These are phyloP conservation scores for Stemphylium beticola DNA, from an alignment of 2,329 filamentous ascomycete species.

Conservation along the genomic window DNA sequence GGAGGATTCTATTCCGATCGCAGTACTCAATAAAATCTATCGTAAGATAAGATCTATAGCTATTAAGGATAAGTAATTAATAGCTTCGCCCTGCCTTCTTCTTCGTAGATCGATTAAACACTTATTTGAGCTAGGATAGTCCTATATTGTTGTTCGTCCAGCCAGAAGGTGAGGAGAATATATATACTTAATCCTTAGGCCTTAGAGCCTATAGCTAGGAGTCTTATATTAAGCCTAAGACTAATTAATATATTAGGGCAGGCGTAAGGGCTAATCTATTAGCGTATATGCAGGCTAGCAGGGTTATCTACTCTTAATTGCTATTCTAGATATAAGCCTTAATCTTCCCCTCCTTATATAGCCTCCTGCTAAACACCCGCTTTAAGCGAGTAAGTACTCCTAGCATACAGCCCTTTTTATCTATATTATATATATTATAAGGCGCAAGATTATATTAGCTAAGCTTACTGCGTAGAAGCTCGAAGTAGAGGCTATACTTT, in stretches of 20 bases:
- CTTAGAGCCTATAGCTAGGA: not conserved
- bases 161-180: no score
- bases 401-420: no score
- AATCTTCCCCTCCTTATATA: not conserved
- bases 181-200: not conserved
- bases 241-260: not conserved
- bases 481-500: constrained; percentile 15
- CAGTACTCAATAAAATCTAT: constrained; percentile 8
- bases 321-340: not conserved
- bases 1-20: not conserved
- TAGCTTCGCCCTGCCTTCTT: not conserved
- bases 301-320: not conserved
- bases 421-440: no score
- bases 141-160: no score
- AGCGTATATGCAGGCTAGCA: not conserved
- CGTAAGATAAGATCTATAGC: constrained; percentile 5
- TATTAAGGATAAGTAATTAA: constrained; percentile 7
- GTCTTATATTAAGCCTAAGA: not conserved
- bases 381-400: no score
- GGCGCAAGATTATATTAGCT: no score
- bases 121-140: no score
- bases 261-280: constrained; percentile 1
- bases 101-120: not conserved
- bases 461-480: not conserved
- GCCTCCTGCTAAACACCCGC: not conserved